These are phyloP conservation scores for Tremella mesenterica DNA, from an alignment of 768 basidiomycete genomes.

Conservation along the genomic window DNA sequence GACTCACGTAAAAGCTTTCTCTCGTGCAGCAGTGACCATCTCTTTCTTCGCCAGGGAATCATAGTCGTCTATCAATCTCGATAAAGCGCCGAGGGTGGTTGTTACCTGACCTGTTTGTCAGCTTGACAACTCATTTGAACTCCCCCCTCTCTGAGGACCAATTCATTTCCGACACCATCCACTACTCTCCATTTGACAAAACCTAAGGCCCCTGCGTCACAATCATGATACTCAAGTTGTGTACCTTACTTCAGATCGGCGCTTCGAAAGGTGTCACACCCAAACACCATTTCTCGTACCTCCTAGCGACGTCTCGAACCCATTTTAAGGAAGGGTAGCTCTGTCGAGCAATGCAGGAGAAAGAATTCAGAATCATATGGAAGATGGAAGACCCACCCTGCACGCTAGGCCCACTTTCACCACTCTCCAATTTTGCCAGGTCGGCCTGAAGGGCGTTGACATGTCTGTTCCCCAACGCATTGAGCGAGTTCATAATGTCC, in stretches of 20 bases:
- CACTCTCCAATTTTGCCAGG: conserved; percentile 69
- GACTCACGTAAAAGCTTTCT: conserved; percentile 82
- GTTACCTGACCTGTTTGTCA: conserved; percentile 74
- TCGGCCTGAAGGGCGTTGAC: conserved; percentile 80
- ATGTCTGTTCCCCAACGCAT: conserved; percentile 85
- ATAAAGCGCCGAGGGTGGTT: conserved; percentile 90
- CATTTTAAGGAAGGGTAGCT: neutral
- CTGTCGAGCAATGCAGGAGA: neutral
- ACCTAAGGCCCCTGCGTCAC: no score
- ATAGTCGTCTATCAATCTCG: conserved; percentile 90
- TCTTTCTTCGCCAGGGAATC: conserved; percentile 94
- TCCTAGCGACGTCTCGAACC: no score
- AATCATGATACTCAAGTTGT: no score
- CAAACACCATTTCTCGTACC: no score
- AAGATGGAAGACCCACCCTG: conserved; percentile 56
- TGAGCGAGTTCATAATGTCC: conserved; percentile 76
- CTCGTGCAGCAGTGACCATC: conserved; percentile 90
- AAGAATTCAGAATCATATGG: neutral
- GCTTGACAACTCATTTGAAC: neutral
- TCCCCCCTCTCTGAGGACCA: no score
- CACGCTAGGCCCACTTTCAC: conserved; percentile 69
- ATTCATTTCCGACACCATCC: no score
- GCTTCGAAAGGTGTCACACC: no score
- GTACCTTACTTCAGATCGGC: no score
- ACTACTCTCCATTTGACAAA: no score